Evolutionary conservation across 805 yeast species (phyloP), one percentile per base, ranked within the genome.

Genomic region (Kazachstania bromeliacearum): DNA sequence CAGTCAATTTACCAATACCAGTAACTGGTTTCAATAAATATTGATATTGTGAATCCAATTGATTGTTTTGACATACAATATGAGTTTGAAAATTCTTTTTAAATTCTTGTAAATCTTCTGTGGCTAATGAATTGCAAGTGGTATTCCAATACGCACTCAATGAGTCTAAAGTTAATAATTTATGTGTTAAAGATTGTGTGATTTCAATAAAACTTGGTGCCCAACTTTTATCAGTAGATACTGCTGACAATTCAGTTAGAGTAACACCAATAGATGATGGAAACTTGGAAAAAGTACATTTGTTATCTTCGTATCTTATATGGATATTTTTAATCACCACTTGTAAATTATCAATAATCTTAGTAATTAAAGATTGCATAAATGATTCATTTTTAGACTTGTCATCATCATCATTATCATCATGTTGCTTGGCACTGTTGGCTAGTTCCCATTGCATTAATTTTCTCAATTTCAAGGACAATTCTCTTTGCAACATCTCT

Each of bases 281-380:
- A 21, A 56, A 53, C 39, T 77, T 80, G 0, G 94, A 78, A 45
- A 85, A 77, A 4, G 75, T 70, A 28, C 72, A 65, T 5, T 71
- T 64, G 39, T 68, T 70, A 60, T 92, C 98, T 51, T 94, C 98
- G 51, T 88, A 92, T 39, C 98, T 70, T 15, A 92, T 59, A 57
- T 92, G 99, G 44, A 92, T 92, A 53, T 85, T 85, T 48, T 79
- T 84, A 45, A 92, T 84, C 2, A 95, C 83, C 9, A 92, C 72
- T 57, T 92, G 98, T 36, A 94, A 63, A 53, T 92, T 92, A 58
- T 92, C 97, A 17, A 89, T 80, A 44, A 92, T 79, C 56, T 94
- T 94, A 1, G 96, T 82, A 5, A 87, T 70, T 40, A 92, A 67
- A 30, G 85, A 77, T 48, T 87, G 96, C 9, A 94, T 78, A 57